Evolutionary conservation across 2,329 filamentous ascomycete species (phyloP), one percentile per base, ranked within the genome.

Genomic region (Scytalidium lignicola): DNA sequence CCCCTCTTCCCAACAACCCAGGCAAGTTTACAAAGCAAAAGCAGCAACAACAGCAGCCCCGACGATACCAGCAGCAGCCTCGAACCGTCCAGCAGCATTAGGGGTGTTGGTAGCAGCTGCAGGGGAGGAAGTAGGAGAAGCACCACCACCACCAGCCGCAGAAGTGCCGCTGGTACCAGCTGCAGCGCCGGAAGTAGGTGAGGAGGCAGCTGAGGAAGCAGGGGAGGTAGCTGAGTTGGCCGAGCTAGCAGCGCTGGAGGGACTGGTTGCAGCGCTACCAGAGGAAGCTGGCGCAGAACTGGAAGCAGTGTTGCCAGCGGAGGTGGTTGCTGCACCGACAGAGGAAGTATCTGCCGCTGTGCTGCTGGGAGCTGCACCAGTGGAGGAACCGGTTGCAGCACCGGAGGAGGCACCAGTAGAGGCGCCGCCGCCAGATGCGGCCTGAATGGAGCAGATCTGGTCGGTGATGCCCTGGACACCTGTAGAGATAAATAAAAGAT

Each of bases 11-110:
- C n/a, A n/a, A n/a, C n/a, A n/a, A n/a, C n/a, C n/a, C n/a, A n/a
- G 20, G 19, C 18, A n/a, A 20, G 43, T 46, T 37, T 56, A 61
- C 47, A 60, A 49, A 39, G 50, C 51, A 17, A 60, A 46, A 41
- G 57, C 55, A 29, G 51, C 55, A 23, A 60, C 17, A 12, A 59
- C 9, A 43, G 52, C 57, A 18, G 50, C 56, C 28, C 41, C 57
- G 49, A 41, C 49, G 9, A 55, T 43, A 1, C 26, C 43, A 29
- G 51, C 57, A 6, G 47, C 46, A 23, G 50, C 49, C 12, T 47
- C 41, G 8, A 48, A 21, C 3, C 40, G 18, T 43, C 23, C 41
- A 17, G 37, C 50, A 29, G 54, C 51, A 29, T 28, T 48, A 1
- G 42, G 43, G 10, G 51, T 47, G 9, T 21, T 13, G 2, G 39